Conservation (phyloP, 495 filamentous ascomycete species). For the Darksidea phi region DNA sequence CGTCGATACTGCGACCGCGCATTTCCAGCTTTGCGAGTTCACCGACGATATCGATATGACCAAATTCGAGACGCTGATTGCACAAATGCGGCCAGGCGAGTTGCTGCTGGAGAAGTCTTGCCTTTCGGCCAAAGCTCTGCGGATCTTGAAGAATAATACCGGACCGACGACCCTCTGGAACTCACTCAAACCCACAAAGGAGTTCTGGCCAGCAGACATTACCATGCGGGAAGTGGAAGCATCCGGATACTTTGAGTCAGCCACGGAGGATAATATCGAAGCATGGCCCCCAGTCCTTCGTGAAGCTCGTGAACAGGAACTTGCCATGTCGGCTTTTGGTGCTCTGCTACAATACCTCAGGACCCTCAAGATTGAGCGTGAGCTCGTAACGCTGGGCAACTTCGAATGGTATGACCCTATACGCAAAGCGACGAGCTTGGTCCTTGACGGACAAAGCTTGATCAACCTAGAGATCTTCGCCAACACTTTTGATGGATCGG, state of each 20-base stretch:
- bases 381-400: constrained; percentile 84
- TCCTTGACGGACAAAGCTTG: constrained; percentile 93
- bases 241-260: constrained; percentile 72
- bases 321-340: constrained; percentile 90
- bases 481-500: constrained; percentile 85
- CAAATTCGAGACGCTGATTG: constrained; percentile 96
- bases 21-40: constrained; percentile 90
- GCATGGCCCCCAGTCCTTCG: constrained; percentile 79
- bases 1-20: constrained; percentile 92
- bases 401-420: constrained; percentile 94
- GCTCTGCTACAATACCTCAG: constrained; percentile 85
- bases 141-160: constrained; percentile 97
- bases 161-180: constrained; percentile 94
- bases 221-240: constrained; percentile 79
- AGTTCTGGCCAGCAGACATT: constrained; percentile 88
- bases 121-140: constrained; percentile 77
- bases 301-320: constrained; percentile 72
- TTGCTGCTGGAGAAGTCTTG: constrained; percentile 84
- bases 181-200: constrained; percentile 77
- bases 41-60: constrained; percentile 91
- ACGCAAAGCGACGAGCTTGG: constrained; percentile 84
- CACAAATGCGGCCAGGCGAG: constrained; percentile 87
- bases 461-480: constrained; percentile 97
- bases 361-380: constrained; percentile 79
- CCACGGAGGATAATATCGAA: constrained; percentile 60